Evolutionary conservation across 208 protist species (phyloP).

Genomic region (Tritrichomonas musculus): DNA sequence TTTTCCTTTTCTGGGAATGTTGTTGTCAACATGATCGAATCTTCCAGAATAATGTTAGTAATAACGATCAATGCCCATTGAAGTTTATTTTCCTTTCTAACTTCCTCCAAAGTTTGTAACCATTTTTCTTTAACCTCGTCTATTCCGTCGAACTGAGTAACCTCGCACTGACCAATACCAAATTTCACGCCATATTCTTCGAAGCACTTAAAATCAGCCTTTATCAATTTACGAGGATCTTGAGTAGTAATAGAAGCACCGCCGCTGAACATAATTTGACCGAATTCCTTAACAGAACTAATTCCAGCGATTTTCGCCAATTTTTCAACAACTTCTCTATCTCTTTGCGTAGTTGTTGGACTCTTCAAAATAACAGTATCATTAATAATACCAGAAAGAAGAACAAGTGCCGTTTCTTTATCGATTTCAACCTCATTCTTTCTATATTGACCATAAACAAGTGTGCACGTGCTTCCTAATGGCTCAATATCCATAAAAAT

Average conservation of each 20-base stretch:
- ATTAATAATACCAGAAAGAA: neutral
- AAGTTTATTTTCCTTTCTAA: neutral
- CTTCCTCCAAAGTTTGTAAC: neutral
- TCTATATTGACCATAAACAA: neutral
- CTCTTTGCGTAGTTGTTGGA: neutral
- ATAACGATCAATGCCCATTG: neutral
- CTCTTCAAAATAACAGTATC: neutral
- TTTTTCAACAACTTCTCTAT: neutral
- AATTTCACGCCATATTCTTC: neutral
- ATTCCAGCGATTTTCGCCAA: neutral
- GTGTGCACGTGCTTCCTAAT: neutral
- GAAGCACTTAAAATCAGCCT: neutral
- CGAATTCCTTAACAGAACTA: neutral
- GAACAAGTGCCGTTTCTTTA: neutral
- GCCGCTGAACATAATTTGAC: neutral
- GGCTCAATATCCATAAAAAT: neutral
- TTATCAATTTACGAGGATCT: neutral
- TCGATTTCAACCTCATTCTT: neutral
- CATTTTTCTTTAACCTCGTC: neutral
- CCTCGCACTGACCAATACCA: neutral
- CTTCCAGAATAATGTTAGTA: neutral
- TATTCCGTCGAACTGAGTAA: neutral
- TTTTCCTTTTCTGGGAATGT: neutral
- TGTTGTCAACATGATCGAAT: neutral
- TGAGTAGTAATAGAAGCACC: neutral